Percentiles rank a stretch among this genome's conserved stretches.
Conservation (phyloP, 225 moss, liverwort and hornwort species). For the Asterella californica region DNA sequence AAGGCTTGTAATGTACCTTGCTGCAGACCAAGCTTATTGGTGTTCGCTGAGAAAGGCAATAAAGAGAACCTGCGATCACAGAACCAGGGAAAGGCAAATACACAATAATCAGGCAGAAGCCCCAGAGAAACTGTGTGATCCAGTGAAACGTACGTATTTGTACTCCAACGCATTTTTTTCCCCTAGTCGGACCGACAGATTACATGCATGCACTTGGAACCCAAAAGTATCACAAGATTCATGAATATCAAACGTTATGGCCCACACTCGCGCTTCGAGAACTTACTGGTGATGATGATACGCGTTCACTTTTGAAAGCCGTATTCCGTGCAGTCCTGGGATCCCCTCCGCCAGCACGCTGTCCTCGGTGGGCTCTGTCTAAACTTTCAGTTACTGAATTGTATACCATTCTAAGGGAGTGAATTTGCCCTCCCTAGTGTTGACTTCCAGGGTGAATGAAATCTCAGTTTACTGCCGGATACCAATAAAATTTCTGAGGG, state of each 20-base stretch:
- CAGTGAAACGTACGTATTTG: background rate
- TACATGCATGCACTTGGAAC: background rate
- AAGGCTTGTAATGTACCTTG: conserved; percentile 22
- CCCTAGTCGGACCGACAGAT: background rate
- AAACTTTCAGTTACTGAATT: conserved; percentile 28
- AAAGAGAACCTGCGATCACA: conserved; percentile 24
- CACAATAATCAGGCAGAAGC: background rate
- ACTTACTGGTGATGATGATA: conserved; percentile 31
- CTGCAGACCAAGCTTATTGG: conserved; percentile 11
- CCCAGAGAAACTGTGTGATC: background rate
- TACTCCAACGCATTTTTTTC: background rate
- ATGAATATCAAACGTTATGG: background rate
- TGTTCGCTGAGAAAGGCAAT: conserved; percentile 9
- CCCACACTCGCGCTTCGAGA: background rate
- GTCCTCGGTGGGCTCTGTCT: conserved; percentile 27
- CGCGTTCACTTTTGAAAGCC: conserved; percentile 16
- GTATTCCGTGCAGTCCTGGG: conserved; percentile 21
- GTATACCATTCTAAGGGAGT: conserved; percentile 40
- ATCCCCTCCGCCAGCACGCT: conserved; percentile 27
- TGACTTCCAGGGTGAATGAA: conserved; percentile 12
- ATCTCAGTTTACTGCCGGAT: background rate
- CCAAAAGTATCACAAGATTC: background rate
- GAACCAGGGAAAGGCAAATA: background rate
- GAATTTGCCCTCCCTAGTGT: conserved; percentile 29
- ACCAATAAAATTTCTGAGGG: conserved; percentile 10